Evolutionary conservation across 352 stramenopile genomes (phyloP).

Genomic region (Pseudoperonospora humuli): DNA sequence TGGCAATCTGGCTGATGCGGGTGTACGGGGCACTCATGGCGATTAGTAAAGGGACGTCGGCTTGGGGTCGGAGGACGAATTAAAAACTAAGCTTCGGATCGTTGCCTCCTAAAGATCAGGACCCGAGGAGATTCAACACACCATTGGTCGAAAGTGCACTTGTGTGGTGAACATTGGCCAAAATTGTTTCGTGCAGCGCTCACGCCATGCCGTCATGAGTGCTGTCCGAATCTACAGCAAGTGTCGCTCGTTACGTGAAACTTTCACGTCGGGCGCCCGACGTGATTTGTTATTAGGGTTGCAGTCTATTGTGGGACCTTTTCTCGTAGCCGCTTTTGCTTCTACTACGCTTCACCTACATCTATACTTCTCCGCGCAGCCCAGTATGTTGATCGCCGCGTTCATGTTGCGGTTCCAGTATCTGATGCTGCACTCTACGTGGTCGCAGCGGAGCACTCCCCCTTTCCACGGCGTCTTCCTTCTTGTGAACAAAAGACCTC

Average conservation of each 20-base stretch:
- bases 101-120: conserved; percentile 6
- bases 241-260: conserved; percentile 19
- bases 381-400: too few relatives aligned
- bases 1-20: conserved; percentile 68
- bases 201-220: conserved; percentile 50
- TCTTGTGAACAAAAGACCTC: too few relatives aligned
- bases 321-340: too few relatives aligned
- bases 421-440: too few relatives aligned
- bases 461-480: too few relatives aligned
- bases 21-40: conserved; percentile 52
- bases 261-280: conserved; percentile 6
- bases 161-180: conserved; percentile 4
- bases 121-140: conserved; percentile 7
- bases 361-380: too few relatives aligned
- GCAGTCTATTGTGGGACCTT: too few relatives aligned
- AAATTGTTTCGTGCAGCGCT: conserved; percentile 20
- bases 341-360: too few relatives aligned
- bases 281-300: too few relatives aligned
- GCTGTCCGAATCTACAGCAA: conserved; percentile 22
- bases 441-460: too few relatives aligned
- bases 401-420: too few relatives aligned
- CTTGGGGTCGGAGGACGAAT: conserved; percentile 33
- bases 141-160: conserved; percentile 15
- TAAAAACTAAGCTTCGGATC: conserved; percentile 41
- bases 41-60: background rate